Evolutionary conservation across 345 rosid species (phyloP).

Genomic region (Eucalyptus camaldulensis): DNA sequence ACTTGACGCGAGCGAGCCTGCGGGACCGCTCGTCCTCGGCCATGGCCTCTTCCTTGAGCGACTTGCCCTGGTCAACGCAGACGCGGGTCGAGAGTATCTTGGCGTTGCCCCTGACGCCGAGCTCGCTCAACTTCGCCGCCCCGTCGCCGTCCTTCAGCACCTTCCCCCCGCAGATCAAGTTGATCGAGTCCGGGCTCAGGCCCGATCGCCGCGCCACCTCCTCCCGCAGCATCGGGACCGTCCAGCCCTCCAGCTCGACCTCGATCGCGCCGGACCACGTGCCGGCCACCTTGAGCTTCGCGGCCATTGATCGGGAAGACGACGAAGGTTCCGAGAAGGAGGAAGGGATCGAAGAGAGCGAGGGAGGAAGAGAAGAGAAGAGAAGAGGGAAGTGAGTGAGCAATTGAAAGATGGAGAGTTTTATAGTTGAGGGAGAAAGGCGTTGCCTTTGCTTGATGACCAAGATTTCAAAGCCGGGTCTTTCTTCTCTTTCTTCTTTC

Average conservation of each 20-base stretch:
- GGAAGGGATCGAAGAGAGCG: neutral
- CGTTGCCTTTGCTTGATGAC: neutral
- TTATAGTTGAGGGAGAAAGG: neutral
- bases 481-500: neutral
- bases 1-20: constrained; percentile 70
- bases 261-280: constrained; percentile 73
- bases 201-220: constrained; percentile 68
- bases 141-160: constrained; percentile 58
- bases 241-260: constrained; percentile 72
- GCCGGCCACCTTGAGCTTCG: constrained; percentile 84
- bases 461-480: neutral
- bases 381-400: neutral
- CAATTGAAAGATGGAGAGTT: neutral
- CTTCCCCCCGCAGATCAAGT: constrained; percentile 69
- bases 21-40: constrained; percentile 75
- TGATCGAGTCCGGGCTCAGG: constrained; percentile 38
- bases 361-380: neutral
- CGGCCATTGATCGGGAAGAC: constrained; percentile 24
- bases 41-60: constrained; percentile 17
- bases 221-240: constrained; percentile 57
- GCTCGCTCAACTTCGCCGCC: constrained; percentile 26
- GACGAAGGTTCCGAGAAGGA: too few species aligned
- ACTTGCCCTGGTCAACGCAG: constrained; percentile 33
- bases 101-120: constrained; percentile 64
- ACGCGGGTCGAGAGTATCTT: constrained; percentile 63